Base-by-base conservation (phyloP, 176 grass and related monocot genomes). In the Aegilops umbellulata region DNA sequence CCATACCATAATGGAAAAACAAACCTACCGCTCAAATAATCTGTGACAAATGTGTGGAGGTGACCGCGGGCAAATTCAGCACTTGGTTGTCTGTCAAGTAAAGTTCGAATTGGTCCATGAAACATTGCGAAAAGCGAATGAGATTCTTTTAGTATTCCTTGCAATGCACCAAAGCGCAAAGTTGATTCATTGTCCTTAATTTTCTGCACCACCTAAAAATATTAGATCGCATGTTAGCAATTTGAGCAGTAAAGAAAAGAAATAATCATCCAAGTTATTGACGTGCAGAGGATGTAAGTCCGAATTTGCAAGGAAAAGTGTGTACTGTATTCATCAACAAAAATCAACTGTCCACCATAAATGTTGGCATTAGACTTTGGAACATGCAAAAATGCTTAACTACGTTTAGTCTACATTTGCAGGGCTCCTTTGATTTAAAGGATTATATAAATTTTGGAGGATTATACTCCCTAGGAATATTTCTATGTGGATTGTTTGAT, bases 101-200 rank as follows among this genome's bases (percentile, higher is more conserved):
- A 84, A 82, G 86, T 32, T 84, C 89, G 86, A 22, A 99, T 90
- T 61, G 97, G 89, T 62, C 79, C 93, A 88, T 94, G 77, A 67
- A 99, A 99, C 90, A 96, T 93, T 55, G 74, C 65, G 61, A 99
- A 99, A 82, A 99, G 90, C 24, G 92, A 94, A 87, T 99, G 94
- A n/a, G 79, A 83, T 80, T 99, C 94, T 83, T 91, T 94, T 69
- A 99, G 97, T 83, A 99, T 84, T 68, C 71, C 87, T 90, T 78
- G 84, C 69, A 99, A 79, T 79, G 92, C 70, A 88, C 83, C 60
- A 76, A 80, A 92, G 42, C 94, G 87, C 90, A 90, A 96, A 80
- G 87, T 78, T 57, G 88, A 86, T 84, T 96, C 94, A 44, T 24
- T 86, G 14, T 90, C 94, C 84, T 96, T 99, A 49, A 60, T 86